Conservation (phyloP, 2,329 filamentous ascomycete genomes). For the Anisogramma anomala region DNA sequence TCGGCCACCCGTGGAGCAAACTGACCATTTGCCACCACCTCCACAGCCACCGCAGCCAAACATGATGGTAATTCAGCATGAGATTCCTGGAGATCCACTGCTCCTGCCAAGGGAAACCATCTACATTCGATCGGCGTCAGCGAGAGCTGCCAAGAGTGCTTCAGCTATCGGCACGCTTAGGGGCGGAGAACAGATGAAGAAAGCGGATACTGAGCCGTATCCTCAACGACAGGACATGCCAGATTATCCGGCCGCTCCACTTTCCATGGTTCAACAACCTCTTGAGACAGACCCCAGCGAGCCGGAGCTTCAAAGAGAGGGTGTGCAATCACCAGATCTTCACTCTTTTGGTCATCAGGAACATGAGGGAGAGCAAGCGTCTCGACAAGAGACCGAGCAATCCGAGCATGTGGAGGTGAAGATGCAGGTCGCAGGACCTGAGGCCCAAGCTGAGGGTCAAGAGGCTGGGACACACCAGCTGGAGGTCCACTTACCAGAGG, state of each 20-base stretch:
- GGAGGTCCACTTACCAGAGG: neutral
- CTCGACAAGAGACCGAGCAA: no score
- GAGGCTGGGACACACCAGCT: neutral
- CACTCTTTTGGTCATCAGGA: no score
- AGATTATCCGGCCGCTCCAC: conserved; percentile 1
- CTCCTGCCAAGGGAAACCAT: conserved; percentile 31
- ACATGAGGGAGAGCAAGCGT: no score
- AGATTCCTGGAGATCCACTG: conserved; percentile 32
- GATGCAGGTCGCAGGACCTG: no score
- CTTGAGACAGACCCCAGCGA: neutral
- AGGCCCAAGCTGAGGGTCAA: no score
- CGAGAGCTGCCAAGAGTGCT: conserved; percentile 9
- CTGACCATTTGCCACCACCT: neutral
- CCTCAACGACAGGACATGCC: conserved; percentile 12
- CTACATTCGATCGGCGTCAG: conserved; percentile 25
- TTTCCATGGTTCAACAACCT: conserved; percentile 7
- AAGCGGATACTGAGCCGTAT: conserved; percentile 15
- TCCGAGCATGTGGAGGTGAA: no score
- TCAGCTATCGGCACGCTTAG: conserved; percentile 12
- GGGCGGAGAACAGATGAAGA: conserved; percentile 13
- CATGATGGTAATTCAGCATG: conserved; percentile 27
- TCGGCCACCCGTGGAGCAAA: no score
- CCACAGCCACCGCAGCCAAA: neutral
- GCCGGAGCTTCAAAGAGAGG: neutral
- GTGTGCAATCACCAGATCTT: neutral